phyloP scores from a whole-genome alignment of 352 stramenopile species.

The Globisporangium yorkense region DNA sequence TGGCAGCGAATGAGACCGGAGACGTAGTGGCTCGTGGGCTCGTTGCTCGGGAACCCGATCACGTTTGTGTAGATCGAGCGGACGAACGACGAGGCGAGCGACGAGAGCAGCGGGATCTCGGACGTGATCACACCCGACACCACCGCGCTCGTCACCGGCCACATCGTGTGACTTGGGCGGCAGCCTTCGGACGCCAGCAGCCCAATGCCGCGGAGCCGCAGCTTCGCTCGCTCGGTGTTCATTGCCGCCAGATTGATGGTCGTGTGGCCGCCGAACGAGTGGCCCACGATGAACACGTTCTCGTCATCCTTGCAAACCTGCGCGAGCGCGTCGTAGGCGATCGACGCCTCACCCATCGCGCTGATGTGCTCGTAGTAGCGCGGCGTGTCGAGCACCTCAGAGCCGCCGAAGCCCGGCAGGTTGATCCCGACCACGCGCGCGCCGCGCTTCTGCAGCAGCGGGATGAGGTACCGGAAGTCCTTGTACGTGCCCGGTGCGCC shows the following conservation, averaged over 20 bases:
- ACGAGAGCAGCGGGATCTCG: conserved; percentile 11
- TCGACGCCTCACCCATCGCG: conserved; percentile 10
- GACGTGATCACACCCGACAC: conserved; percentile 15
- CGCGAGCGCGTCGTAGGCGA: conserved; percentile 19
- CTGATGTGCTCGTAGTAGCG: conserved; percentile 19
- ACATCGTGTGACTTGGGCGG: no score
- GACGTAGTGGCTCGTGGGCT: conserved; percentile 13
- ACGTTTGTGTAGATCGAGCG: conserved; percentile 16
- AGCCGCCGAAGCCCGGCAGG: conserved; percentile 46
- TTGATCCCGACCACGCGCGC: conserved; percentile 54
- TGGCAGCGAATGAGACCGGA: conserved; percentile 24
- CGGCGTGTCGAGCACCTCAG: conserved; percentile 10
- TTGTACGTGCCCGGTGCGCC: conserved; percentile 41
- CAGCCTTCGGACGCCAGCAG: conserved; percentile 23
- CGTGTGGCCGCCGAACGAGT: conserved; percentile 16
- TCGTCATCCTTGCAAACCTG: conserved; percentile 16
- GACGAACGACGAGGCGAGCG: conserved; percentile 7
- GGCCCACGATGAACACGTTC: conserved; percentile 6
- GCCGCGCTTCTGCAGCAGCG: conserved; percentile 29
- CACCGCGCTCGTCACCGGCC: conserved; percentile 3
- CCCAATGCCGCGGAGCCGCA: conserved; percentile 22
- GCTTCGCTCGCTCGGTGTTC: conserved; percentile 10
- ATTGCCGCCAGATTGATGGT: conserved; percentile 32
- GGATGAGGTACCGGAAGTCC: conserved; percentile 29
- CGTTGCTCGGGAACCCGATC: conserved; percentile 16